phyloP scores from a whole-genome alignment of 495 filamentous ascomycete genomes.

The Trichoderma reesei region DNA sequence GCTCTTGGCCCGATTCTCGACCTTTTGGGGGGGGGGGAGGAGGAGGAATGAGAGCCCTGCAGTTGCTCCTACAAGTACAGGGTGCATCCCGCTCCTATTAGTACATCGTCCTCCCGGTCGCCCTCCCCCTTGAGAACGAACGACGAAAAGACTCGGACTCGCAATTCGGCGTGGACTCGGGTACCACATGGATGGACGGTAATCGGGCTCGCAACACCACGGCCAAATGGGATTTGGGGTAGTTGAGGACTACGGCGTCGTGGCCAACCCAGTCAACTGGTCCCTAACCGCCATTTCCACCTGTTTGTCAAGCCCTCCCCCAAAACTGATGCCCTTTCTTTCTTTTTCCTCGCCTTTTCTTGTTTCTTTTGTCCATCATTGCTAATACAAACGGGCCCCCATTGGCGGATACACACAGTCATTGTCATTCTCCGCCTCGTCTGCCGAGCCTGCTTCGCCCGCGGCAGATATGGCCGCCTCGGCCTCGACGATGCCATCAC shows the following conservation, averaged over 20 bases:
- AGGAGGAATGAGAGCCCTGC: no score
- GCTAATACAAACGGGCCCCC: conserved; percentile 3
- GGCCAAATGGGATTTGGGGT: conserved; percentile 8
- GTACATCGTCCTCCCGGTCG: neutral
- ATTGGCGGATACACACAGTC: conserved; percentile 12
- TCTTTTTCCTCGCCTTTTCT: neutral
- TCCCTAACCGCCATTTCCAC: conserved; percentile 1
- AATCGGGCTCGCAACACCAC: conserved; percentile 1
- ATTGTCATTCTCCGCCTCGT: conserved; percentile 18
- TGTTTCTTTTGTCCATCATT: neutral
- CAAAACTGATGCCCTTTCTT: neutral
- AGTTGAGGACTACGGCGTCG: conserved; percentile 6
- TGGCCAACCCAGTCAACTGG: conserved; percentile 9
- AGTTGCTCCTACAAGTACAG: conserved; percentile 2
- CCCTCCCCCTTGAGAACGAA: neutral
- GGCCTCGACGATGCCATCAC: conserved; percentile 21
- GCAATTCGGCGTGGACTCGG: neutral
- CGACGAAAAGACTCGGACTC: neutral
- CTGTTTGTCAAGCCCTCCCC: neutral
- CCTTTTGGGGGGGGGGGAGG: no score
- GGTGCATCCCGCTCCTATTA: conserved; percentile 3
- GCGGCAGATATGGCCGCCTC: conserved; percentile 13
- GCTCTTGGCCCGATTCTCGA: no score
- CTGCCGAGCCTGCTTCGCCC: conserved; percentile 15
- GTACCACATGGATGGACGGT: conserved; percentile 3